Evolutionary conservation across 371 early-diverging fungal genomes (phyloP).

Genomic region (Zychaea mexicana): DNA sequence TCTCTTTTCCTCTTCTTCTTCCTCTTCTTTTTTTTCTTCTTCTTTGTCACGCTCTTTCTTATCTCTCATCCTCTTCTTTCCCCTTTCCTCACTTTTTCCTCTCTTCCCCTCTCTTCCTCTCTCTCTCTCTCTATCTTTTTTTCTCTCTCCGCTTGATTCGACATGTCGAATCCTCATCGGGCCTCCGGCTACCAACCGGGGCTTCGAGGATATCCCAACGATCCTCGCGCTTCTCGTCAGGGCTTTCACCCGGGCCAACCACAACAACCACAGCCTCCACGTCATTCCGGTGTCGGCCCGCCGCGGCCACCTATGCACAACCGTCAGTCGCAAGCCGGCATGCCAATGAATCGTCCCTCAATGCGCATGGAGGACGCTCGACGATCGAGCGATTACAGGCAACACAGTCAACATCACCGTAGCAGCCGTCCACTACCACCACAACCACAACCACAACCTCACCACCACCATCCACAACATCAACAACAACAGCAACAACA

Average conservation of each 20-base stretch:
- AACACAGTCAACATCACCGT: background rate
- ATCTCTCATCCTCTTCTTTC: background rate
- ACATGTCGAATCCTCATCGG: conserved; percentile 13
- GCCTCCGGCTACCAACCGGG: conserved; percentile 17
- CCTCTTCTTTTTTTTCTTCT: conserved; percentile 2
- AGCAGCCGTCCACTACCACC: background rate
- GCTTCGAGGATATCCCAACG: conserved; percentile 13
- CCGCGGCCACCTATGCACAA: background rate
- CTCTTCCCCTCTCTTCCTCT: too few relatives aligned
- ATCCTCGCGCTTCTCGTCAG: conserved; percentile 10
- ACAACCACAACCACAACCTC: background rate
- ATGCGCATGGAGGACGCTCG: conserved; percentile 1
- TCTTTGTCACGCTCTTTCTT: background rate
- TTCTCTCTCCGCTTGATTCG: background rate
- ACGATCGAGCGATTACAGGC: background rate
- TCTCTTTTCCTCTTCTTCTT: background rate
- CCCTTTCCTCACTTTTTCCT: background rate
- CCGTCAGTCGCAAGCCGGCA: background rate
- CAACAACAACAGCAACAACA: background rate
- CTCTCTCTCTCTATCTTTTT: background rate
- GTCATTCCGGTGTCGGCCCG: conserved; percentile 1
- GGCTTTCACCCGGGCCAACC: background rate
- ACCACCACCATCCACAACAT: conserved; percentile 2
- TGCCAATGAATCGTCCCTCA: background rate
- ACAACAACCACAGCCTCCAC: background rate